These are phyloP conservation scores for Cryomyces antarcticus DNA, from an alignment of 495 filamentous ascomycete genomes.

Conservation along the genomic window DNA sequence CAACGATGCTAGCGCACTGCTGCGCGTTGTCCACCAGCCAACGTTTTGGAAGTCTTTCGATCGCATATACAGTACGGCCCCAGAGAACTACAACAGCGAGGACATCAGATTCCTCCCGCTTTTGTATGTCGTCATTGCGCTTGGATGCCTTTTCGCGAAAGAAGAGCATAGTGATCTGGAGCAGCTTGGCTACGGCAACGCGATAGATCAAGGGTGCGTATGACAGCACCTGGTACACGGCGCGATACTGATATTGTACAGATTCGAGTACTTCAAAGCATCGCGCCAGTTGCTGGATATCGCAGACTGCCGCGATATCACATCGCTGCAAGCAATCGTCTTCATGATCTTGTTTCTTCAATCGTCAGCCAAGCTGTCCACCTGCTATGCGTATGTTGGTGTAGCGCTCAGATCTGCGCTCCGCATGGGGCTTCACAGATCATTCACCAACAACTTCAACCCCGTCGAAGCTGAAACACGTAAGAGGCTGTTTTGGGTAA, in stretches of 20 bases:
- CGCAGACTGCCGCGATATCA: slow-evolving; percentile 76
- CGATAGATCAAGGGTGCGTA: slow-evolving; percentile 62
- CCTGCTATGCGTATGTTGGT: slow-evolving; percentile 83
- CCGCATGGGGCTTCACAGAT: slow-evolving; percentile 73
- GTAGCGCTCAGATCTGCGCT: slow-evolving; percentile 73
- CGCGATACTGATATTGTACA: slow-evolving; percentile 13
- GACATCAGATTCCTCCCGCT: slow-evolving; percentile 71
- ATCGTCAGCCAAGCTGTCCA: slow-evolving; percentile 73
- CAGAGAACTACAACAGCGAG: slow-evolving; percentile 46
- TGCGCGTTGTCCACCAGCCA: slow-evolving; percentile 77
- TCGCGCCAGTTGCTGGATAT: slow-evolving; percentile 70
- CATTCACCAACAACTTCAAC: slow-evolving; percentile 50
- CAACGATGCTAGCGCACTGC: slow-evolving; percentile 62
- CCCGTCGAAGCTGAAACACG: slow-evolving; percentile 71
- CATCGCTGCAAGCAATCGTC: slow-evolving; percentile 64
- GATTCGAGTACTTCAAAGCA: slow-evolving; percentile 67
- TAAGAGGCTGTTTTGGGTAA: slow-evolving; percentile 73
- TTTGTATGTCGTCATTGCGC: slow-evolving; percentile 62
- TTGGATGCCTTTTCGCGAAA: slow-evolving; percentile 66
- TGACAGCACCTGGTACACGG: too few relatives aligned
- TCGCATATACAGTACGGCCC: slow-evolving; percentile 52
- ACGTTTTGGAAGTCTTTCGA: slow-evolving; percentile 63
- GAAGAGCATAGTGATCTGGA: slow-evolving; percentile 27
- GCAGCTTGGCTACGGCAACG: slow-evolving; percentile 41
- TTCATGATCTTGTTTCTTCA: slow-evolving; percentile 92